Percentiles rank a stretch among this genome's conserved stretches.
phyloP scores from a whole-genome alignment of 2,329 filamentous ascomycete species.

The Ceratocystis huliohia region DNA sequence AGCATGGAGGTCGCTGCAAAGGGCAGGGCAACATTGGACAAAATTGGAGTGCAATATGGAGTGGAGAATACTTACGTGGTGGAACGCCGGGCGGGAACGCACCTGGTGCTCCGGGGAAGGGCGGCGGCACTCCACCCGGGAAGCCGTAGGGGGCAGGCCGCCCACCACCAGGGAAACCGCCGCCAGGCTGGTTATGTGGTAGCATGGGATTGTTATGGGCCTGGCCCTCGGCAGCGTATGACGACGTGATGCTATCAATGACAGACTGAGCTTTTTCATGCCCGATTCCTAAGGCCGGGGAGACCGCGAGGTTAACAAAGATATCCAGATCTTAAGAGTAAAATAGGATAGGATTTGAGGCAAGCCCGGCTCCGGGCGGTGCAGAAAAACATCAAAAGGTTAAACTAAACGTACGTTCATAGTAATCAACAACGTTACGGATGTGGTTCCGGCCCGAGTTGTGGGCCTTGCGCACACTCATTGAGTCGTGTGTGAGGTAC shows the following conservation, averaged over 20 bases:
- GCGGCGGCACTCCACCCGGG: conserved; percentile 31
- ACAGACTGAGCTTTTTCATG: conserved; percentile 98
- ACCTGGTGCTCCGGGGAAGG: conserved; percentile 28
- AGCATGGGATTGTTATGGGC: conserved; percentile 76
- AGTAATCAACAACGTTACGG: conserved; percentile 96
- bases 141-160: conserved; percentile 22
- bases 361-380: too few species aligned
- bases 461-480: conserved; percentile 98
- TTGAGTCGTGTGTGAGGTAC: conserved; percentile 98
- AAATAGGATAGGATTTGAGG: too few species aligned
- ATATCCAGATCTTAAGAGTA: too few species aligned
- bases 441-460: conserved; percentile 94
- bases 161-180: conserved; percentile 32
- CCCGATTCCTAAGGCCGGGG: conserved; percentile 59
- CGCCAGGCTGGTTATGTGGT: conserved; percentile 51
- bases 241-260: conserved; percentile 94
- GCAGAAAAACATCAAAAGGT: background rate
- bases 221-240: conserved; percentile 89
- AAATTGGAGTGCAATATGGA: conserved; percentile 9
- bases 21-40: conserved; percentile 11
- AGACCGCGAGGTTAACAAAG: too few species aligned
- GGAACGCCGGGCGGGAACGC: conserved; percentile 28
- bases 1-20: too few species aligned
- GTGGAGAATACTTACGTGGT: conserved; percentile 38
- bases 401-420: conserved; percentile 57